Evolutionary conservation across 176 grass and related monocot genomes (phyloP), one percentile per base, ranked within the genome.

Genomic region (Oryza coarctata): DNA sequence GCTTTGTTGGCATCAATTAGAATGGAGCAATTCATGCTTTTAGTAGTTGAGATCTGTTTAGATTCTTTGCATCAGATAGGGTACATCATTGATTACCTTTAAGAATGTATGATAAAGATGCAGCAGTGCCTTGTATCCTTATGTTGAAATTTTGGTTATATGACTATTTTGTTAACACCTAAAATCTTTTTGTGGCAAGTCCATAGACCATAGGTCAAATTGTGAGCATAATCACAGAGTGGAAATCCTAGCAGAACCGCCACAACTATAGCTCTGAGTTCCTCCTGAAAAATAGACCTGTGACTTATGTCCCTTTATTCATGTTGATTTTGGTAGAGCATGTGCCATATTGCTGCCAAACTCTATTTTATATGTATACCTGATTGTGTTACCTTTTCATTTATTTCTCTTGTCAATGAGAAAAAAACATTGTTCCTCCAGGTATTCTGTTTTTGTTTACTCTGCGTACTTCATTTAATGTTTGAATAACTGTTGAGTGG

Each of bases 181-280:
- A 74, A 62, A 61, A 31, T 60, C 27, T 23, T 74, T 5, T 33
- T 15, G 64, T 39, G 40, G 27, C 0, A 75, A 85, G 83, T 63
- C 18, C n/a, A 25, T 44, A 82, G 7, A 39, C 74, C 31, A 39
- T 23, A 20, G 29, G 15, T 52, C 12, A 77, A 58, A 58, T 66
- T 3, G 55, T 55, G 67, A 65, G 18, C 20, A 40, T 82, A 77
- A 29, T 30, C 26, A 64, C 12, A 15, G 68, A 49, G 28, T 52
- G 55, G 27, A 77, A 82, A 12, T 82, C 57, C n/a, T 63, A 83
- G 13, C 27, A 12, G 84, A 33, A 18, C 63, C 38, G 25, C 23
- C 1, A 61, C 49, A 77, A 22, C 27, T 45, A 77, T 57, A 64
- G 39, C 63, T 22, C 4, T 68, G 49, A 34, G 38, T 35, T 80